Evolutionary conservation across 306 rosid genomes (phyloP).

Genomic region (Ochetophila trinervis): DNA sequence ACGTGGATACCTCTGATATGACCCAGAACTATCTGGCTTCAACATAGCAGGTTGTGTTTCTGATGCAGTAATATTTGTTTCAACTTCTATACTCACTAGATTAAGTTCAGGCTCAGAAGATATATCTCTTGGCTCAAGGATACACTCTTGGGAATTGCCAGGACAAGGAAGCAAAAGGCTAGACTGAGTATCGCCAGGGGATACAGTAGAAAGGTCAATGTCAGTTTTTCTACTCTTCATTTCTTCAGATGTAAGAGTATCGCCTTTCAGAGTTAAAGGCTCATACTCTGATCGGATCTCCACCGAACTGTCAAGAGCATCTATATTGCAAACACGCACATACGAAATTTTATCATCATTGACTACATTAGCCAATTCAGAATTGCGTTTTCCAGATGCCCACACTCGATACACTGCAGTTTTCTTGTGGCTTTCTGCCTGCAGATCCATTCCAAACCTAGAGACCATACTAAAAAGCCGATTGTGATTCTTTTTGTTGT

Average conservation of each 20-base stretch:
- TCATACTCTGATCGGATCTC: constrained; percentile 28
- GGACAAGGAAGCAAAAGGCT: constrained; percentile 16
- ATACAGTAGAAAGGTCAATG: constrained; percentile 34
- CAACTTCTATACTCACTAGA: constrained; percentile 32
- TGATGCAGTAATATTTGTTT: constrained; percentile 29
- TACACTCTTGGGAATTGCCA: constrained; percentile 27
- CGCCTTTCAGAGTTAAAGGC: constrained; percentile 28
- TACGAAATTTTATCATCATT: constrained; percentile 36
- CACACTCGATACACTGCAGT: constrained; percentile 59
- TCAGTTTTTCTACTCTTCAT: constrained; percentile 30
- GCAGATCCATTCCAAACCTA: constrained; percentile 73
- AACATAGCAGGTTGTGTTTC: constrained; percentile 34
- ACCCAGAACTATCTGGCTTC: constrained; percentile 35
- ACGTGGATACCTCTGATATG: constrained; percentile 46
- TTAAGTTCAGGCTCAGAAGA: constrained; percentile 32
- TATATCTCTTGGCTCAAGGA: constrained; percentile 30
- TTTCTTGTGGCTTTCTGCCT: constrained; percentile 62
- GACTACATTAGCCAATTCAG: constrained; percentile 35
- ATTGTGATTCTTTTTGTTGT: constrained; percentile 58
- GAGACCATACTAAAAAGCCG: constrained; percentile 58
- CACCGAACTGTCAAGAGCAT: constrained; percentile 32
- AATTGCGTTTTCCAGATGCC: constrained; percentile 61
- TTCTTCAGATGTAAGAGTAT: constrained; percentile 26
- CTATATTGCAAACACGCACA: constrained; percentile 23
- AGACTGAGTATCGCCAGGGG: constrained; percentile 35